Conservation (phyloP, 768 basidiomycete species). For the Dioszegia aurantiaca region DNA sequence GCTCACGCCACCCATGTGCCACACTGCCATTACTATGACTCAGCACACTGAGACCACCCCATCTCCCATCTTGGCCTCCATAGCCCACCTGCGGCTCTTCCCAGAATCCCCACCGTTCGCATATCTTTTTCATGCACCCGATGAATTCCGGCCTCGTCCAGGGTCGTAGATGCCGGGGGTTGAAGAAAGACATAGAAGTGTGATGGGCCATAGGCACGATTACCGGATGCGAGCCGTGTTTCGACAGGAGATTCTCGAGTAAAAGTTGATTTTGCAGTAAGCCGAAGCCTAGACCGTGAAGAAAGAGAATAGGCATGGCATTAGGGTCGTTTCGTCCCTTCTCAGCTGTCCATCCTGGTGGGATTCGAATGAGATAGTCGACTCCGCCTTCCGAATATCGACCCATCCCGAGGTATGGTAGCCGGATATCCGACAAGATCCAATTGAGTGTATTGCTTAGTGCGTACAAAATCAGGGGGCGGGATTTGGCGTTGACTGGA, state of each 20-base stretch:
- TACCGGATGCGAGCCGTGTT: constrained; percentile 67
- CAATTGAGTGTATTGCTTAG: constrained; percentile 34
- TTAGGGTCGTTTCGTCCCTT: constrained; percentile 56
- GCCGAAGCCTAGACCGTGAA: constrained; percentile 87
- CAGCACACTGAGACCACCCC: constrained; percentile 67
- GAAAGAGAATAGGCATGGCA: constrained; percentile 68
- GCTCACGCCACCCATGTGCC: constrained; percentile 70
- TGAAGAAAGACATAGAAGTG: constrained; percentile 80
- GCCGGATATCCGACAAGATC: constrained; percentile 29
- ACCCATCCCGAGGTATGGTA: constrained; percentile 48
- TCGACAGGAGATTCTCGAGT: constrained; percentile 44
- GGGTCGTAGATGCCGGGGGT: constrained; percentile 68
- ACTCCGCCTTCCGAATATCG: constrained; percentile 62
- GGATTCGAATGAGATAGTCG: constrained; percentile 78
- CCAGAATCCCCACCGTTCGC: constrained; percentile 68
- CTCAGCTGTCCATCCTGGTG: constrained; percentile 63
- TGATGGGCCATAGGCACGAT: constrained; percentile 78
- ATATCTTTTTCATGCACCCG: constrained; percentile 59
- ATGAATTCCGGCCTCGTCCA: constrained; percentile 65
- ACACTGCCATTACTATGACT: constrained; percentile 91
- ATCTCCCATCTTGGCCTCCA: constrained; percentile 11
- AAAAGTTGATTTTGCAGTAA: constrained; percentile 64
- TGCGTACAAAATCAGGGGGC: constrained; percentile 59
- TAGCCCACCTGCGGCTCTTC: constrained; percentile 21
- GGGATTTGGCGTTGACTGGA: constrained; percentile 57